Evolutionary conservation across 352 stramenopile genomes (phyloP).

Genomic region (Pythium dissotocum): DNA sequence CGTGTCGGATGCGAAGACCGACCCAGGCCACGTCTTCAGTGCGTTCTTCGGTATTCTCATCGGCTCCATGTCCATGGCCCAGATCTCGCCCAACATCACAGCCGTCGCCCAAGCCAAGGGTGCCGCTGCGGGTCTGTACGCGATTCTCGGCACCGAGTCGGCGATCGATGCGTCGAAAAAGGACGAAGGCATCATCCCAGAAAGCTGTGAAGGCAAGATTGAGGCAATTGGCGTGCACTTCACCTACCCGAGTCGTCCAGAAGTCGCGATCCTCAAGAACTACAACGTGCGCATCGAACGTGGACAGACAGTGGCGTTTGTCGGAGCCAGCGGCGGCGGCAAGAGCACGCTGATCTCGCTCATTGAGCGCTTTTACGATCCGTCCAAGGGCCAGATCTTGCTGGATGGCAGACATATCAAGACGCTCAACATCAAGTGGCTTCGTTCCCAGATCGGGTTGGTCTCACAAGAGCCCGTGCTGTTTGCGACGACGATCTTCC

Average conservation of each 20-base stretch:
- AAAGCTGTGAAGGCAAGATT: conserved; percentile 35
- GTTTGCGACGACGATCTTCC: conserved; percentile 75
- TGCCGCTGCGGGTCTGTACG: conserved; percentile 33
- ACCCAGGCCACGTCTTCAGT: conserved; percentile 34
- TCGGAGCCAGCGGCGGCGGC: conserved; percentile 27
- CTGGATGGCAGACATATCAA: conserved; percentile 71
- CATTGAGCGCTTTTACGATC: conserved; percentile 86
- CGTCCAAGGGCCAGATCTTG: conserved; percentile 52
- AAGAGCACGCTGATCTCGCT: conserved; percentile 50
- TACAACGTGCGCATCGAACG: conserved; percentile 40
- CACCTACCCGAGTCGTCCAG: conserved; percentile 55
- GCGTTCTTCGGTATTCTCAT: conserved; percentile 40
- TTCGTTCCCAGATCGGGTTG: conserved; percentile 50
- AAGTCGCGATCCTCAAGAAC: conserved; percentile 24
- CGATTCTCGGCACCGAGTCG: conserved; percentile 36
- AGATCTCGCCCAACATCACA: conserved; percentile 37
- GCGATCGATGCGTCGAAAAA: conserved; percentile 36
- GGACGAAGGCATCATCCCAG: conserved; percentile 33
- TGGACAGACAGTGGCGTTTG: conserved; percentile 28
- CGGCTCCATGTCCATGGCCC: conserved; percentile 34
- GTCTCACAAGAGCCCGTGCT: conserved; percentile 79
- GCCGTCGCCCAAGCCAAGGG: conserved; percentile 34
- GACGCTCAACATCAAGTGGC: conserved; percentile 64
- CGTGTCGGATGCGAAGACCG: conserved; percentile 29
- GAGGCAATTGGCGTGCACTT: conserved; percentile 58